Evolutionary conservation across 2,329 filamentous ascomycete genomes (phyloP).

Genomic region (Fusarium illudens): DNA sequence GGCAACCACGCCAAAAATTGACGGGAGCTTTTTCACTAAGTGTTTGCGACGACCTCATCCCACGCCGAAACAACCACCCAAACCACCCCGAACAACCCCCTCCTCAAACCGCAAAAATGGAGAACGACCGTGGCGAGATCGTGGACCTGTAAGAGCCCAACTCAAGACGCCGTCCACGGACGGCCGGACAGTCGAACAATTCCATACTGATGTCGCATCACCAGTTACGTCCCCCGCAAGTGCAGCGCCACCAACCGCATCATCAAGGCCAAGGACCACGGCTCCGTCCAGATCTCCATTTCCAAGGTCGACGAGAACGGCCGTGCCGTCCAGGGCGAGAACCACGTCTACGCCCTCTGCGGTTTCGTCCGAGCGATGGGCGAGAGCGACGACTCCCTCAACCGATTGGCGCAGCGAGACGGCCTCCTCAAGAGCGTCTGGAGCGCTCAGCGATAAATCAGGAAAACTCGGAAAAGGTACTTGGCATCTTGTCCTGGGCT

Average conservation of each 20-base stretch:
- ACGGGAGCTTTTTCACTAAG: conserved; percentile 42
- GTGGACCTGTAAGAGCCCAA: conserved; percentile 86
- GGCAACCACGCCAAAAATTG: conserved; percentile 47
- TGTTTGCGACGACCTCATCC: conserved; percentile 44
- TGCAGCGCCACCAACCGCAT: conserved; percentile 99
- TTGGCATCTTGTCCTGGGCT: conserved; percentile 39
- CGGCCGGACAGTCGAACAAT: conserved; percentile 13
- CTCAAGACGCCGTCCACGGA: conserved; percentile 16
- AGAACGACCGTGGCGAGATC: conserved; percentile 99
- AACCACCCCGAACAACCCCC: conserved; percentile 42
- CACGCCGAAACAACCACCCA: conserved; percentile 44
- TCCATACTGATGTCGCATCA: conserved; percentile 42
- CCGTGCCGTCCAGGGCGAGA: conserved; percentile 91
- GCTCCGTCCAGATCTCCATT: conserved; percentile 94
- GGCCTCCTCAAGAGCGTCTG: conserved; percentile 98
- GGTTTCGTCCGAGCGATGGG: conserved; percentile 98
- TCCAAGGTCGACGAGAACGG: conserved; percentile 99
- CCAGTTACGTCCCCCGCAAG: conserved; percentile 97
- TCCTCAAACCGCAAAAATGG: conserved; percentile 74
- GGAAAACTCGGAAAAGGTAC: conserved; percentile 36
- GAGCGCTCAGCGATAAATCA: conserved; percentile 73
- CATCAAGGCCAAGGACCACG: conserved; percentile 99
- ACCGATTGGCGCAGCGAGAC: conserved; percentile 94
- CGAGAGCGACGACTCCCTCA: conserved; percentile 96
- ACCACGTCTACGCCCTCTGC: conserved; percentile 96